Base-by-base conservation (phyloP, 2,329 filamentous ascomycete genomes). In the Phoma sp. region DNA sequence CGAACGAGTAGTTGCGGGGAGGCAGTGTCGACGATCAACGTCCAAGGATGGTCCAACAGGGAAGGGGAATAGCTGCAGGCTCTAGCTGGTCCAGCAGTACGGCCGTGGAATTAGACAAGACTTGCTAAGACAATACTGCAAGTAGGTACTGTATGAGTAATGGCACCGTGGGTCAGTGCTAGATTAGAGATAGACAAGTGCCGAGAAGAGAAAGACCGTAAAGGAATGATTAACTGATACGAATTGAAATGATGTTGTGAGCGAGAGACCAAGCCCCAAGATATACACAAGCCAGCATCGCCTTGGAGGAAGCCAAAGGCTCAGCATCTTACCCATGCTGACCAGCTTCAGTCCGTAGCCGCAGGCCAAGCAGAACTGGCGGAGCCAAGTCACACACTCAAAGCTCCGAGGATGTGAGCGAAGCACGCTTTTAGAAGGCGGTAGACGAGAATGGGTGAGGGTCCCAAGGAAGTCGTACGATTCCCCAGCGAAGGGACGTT, bases 361-460 rank as follows among this genome's bases (percentile, higher is more conserved):
- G 58, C 55, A 55, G 43, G 66, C 66, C 65, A 69, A 67, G 65
- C 40, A 14, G 37, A 38, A 28, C 29, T 42, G 38, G 43, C 40
- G 26, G 43, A 55, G 65, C 66, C 67, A 70, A 69, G 67, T 68
- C 65, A 66, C 46, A 68, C 67, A 56, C 40, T 47, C 47, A 56
- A 49, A 53, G 39, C 48, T 40, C 55, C 55, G 42, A 38, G 46
- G 42, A 57, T 40, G 28, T 21, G 26, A 47, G 32, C 4, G 23
- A 28, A 47, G 9, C 32, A 39, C 48, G 47, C 54, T 53, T 46
- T 50, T 56, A 55, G 58, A 48, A 47, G 48, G 53, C 54, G 42
- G 50, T 56, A 56, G 36, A 37, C n/a, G 36, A 20, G 28, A 28
- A 47, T 47, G 42, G 39, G 50, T 28, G 54, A 48, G 34, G 11